A percentile compares a stretch with the other conserved stretches of the same genome.
phyloP scores from a whole-genome alignment of 257 asterid genomes.

The Solanum bulbocastanum region DNA sequence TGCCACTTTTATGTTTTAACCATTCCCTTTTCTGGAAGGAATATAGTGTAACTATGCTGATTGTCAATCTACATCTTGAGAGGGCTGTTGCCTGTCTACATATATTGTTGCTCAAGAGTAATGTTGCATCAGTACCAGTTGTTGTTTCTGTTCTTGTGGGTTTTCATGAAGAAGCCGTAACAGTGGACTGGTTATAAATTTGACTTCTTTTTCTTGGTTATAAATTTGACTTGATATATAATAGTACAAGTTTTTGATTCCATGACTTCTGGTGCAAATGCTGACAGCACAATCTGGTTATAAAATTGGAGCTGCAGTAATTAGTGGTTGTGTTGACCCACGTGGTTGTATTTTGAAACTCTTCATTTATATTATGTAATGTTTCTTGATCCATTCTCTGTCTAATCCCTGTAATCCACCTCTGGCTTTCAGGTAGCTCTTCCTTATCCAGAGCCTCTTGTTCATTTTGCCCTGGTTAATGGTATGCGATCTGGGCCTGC shows the following conservation, averaged over 20 bases:
- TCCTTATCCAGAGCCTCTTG: conserved; percentile 74
- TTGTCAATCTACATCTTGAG: not conserved
- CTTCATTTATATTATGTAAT: not conserved
- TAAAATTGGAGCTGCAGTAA: not conserved
- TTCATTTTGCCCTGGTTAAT: conserved; percentile 60
- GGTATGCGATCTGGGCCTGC: conserved; percentile 84
- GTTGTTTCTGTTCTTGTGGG: not conserved
- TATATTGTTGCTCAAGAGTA: not conserved
- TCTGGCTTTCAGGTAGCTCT: conserved; percentile 45
- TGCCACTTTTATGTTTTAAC: not conserved
- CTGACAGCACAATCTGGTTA: not conserved
- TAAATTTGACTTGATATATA: not conserved
- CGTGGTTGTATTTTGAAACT: not conserved
- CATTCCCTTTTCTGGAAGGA: not conserved
- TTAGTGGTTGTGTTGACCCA: not conserved
- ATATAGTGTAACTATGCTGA: not conserved
- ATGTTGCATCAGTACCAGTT: not conserved
- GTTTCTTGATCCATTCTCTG: not conserved
- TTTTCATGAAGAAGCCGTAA: not conserved
- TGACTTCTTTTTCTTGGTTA: not conserved
- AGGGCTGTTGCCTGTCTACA: not conserved
- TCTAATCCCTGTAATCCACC: not conserved
- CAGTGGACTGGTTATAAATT: not conserved
- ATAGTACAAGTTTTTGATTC: not conserved
- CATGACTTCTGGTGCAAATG: not conserved